phyloP scores from a whole-genome alignment of 305 asterid species.

The Fraxinus ornus region DNA sequence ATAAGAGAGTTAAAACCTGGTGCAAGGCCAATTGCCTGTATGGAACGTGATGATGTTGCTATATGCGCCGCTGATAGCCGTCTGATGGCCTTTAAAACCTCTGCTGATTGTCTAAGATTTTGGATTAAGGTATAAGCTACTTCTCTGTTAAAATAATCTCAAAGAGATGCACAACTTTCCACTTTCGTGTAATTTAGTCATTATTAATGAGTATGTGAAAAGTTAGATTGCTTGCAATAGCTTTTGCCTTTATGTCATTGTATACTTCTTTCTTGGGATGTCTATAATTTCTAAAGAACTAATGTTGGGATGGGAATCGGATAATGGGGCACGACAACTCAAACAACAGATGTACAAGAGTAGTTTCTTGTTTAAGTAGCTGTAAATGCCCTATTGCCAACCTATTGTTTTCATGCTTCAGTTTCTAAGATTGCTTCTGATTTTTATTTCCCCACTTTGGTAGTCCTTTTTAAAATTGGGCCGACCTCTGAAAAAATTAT shows the following conservation, averaged over 20 bases:
- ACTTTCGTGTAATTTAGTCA: not conserved
- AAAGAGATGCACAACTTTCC: not conserved
- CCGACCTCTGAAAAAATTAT: too few species aligned
- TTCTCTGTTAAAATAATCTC: constrained; percentile 12
- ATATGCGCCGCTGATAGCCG: constrained; percentile 95
- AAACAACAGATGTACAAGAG: not conserved
- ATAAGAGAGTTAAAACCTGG: constrained; percentile 86
- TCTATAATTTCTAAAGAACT: not conserved
- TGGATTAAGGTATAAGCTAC: constrained; percentile 81
- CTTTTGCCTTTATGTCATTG: not conserved
- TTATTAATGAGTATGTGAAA: not conserved
- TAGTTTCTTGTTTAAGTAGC: not conserved
- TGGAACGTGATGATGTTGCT: constrained; percentile 69
- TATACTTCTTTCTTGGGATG: not conserved
- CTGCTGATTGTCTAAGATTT: constrained; percentile 65
- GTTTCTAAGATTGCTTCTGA: not conserved
- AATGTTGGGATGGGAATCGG: not conserved
- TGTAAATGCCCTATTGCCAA: not conserved
- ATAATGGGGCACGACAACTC: not conserved
- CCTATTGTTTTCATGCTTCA: not conserved
- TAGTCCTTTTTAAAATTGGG: too few species aligned
- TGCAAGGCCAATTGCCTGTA: constrained; percentile 63
- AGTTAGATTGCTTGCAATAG: not conserved
- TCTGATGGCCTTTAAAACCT: constrained; percentile 73
- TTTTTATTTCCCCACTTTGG: too few species aligned